These are phyloP conservation scores for Pontederia paniculata DNA, from an alignment of 176 grass and related monocot genomes.

Conservation along the genomic window DNA sequence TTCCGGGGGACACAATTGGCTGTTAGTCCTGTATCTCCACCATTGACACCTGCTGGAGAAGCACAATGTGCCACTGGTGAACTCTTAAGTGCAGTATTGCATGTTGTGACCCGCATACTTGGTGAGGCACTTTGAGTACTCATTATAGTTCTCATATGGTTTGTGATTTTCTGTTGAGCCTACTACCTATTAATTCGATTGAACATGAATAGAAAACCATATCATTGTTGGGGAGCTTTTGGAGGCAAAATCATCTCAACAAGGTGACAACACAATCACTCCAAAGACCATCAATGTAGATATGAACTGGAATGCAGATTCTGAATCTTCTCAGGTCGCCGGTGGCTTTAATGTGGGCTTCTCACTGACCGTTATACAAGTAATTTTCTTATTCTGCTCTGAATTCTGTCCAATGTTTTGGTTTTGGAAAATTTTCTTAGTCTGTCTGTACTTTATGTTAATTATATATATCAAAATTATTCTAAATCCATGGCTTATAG, in stretches of 20 bases:
- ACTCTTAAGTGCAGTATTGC: slow-evolving; percentile 69
- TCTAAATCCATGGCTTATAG: not conserved
- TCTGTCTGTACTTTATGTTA: slow-evolving; percentile 2
- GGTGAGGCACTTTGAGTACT: slow-evolving; percentile 39
- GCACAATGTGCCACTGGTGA: slow-evolving; percentile 52
- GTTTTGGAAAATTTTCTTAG: slow-evolving; percentile 9
- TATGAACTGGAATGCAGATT: slow-evolving; percentile 60
- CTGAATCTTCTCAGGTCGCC: slow-evolving; percentile 74
- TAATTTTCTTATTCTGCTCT: slow-evolving; percentile 22
- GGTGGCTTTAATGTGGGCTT: slow-evolving; percentile 86
- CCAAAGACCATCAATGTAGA: slow-evolving; percentile 47
- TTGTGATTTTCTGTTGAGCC: slow-evolving; percentile 6
- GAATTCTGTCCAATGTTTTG: not conserved
- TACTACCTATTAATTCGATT: slow-evolving; percentile 22
- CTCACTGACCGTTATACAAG: slow-evolving; percentile 82
- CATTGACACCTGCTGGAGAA: slow-evolving; percentile 67
- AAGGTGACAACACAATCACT: slow-evolving; percentile 47
- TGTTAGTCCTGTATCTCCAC: slow-evolving; percentile 68
- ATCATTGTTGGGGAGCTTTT: slow-evolving; percentile 86
- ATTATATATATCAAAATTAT: slow-evolving; percentile 3
- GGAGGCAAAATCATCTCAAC: slow-evolving; percentile 67
- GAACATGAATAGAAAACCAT: slow-evolving; percentile 64
- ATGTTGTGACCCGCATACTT: slow-evolving; percentile 64
- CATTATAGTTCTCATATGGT: not conserved
- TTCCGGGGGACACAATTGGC: slow-evolving; percentile 44